phyloP scores from a whole-genome alignment of 1,139 yeast species.

The Nakaseomyces bracarensis region DNA sequence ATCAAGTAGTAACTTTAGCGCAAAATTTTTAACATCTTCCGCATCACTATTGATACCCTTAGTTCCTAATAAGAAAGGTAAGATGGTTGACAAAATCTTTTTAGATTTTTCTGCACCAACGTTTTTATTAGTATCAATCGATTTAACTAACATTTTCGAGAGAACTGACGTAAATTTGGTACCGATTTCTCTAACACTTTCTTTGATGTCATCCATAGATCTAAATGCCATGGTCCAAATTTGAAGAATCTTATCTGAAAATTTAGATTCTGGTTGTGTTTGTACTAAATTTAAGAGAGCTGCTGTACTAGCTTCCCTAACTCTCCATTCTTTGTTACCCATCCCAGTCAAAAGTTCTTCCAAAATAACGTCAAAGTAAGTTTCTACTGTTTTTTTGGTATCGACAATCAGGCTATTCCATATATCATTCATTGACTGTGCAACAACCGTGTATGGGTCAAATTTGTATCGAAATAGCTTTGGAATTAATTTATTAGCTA shows the following conservation, averaged over 20 bases:
- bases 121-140: slow-evolving; percentile 35
- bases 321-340: slow-evolving; percentile 88
- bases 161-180: slow-evolving; percentile 56
- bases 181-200: slow-evolving; percentile 83
- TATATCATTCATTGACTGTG: slow-evolving; percentile 77
- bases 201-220: slow-evolving; percentile 88
- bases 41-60: slow-evolving; percentile 80
- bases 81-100: slow-evolving; percentile 48
- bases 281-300: slow-evolving; percentile 69
- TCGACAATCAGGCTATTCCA: slow-evolving; percentile 72
- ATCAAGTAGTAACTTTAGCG: slow-evolving; percentile 64
- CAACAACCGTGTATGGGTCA: slow-evolving; percentile 73
- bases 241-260: slow-evolving; percentile 49
- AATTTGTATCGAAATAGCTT: slow-evolving; percentile 74
- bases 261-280: slow-evolving; percentile 46
- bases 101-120: slow-evolving; percentile 39
- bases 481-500: slow-evolving; percentile 62
- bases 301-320: slow-evolving; percentile 77
- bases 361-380: slow-evolving; percentile 51
- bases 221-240: slow-evolving; percentile 89
- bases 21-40: slow-evolving; percentile 71
- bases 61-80: slow-evolving; percentile 74
- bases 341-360: slow-evolving; percentile 59
- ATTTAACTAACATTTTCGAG: slow-evolving; percentile 54
- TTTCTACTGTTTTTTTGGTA: slow-evolving; percentile 45